Base-by-base conservation (phyloP, 306 rosid species). In the Sophora flavescens region DNA sequence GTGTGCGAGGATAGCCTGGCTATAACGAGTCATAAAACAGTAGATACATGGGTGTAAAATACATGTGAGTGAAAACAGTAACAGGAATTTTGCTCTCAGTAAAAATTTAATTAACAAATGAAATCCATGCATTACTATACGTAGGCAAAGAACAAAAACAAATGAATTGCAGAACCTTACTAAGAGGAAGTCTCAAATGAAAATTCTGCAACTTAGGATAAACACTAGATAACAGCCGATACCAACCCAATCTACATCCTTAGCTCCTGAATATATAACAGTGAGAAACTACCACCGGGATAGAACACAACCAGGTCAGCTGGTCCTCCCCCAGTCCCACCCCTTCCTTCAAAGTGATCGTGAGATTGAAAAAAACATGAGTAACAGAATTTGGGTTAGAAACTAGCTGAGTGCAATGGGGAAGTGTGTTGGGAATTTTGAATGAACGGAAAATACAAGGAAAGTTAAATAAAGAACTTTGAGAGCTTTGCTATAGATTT, bases 1-100 rank as follows among this genome's bases (percentile, higher is more conserved):
- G 80, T 4, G 94, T 84, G 54, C 93, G 97, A 72, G 98, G 98
- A 84, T 95, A 95, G 83, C 89, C 89, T 81, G 86, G 85, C 98
- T 95, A 66, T 45, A 83, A 85, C 11, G 78, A 75, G 22, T 47
- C 74, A 84, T 63, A 60, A 60, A 72, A 65, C 72, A 67, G 22
- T 47, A 51, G 39, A n/a, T 8, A 69, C 64, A 73, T 16, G 22
- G 39, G 63, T 52, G 18, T 17, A 42, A 73, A 12, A 51, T 54
- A 59, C 17, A 53, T 26, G 56, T 5, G 10, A 62, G 15, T 53
- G 11, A 41, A 61, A 58, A 70, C 44, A 35, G n/a, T 6, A 47
- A 18, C 33, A 74, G 39, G 57, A 38, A 16, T 30, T 26, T 44
- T 36, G 42, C 71, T 11, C 47, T 32, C 35, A 18, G 35, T 35